These are phyloP conservation scores for Buddleja alternifolia DNA, from an alignment of 257 asterid genomes.

Conservation along the genomic window DNA sequence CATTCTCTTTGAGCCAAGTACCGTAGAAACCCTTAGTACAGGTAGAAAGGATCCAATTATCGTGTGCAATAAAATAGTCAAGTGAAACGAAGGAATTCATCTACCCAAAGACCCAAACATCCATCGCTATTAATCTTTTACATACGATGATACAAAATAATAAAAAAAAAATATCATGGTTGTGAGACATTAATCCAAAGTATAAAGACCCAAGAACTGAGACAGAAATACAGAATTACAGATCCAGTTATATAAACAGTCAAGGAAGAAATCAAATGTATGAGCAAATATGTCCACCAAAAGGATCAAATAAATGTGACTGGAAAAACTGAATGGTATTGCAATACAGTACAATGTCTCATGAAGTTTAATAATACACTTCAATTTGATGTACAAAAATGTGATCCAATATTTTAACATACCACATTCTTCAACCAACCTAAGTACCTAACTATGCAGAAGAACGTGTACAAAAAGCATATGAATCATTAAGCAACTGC, in stretches of 20 bases:
- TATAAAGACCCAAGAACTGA: background rate
- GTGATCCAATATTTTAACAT: too few relatives aligned
- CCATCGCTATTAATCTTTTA: background rate
- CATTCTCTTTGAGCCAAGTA: background rate
- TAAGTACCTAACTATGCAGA: background rate
- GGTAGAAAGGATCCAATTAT: background rate
- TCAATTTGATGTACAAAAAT: too few relatives aligned
- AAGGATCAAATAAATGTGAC: background rate
- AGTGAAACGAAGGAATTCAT: background rate
- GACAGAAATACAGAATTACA: background rate
- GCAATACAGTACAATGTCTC: background rate
- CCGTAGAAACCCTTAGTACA: background rate
- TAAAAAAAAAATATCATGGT: background rate
- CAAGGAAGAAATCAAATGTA: background rate
- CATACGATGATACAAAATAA: background rate
- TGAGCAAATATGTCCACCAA: background rate
- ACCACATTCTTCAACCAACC: background rate
- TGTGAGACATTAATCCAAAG: background rate
- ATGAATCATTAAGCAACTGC: background rate
- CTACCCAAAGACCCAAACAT: background rate
- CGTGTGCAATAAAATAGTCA: background rate
- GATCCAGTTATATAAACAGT: background rate
- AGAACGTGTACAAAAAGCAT: background rate
- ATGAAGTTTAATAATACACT: background rate
- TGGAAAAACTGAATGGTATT: background rate